Base-by-base conservation (phyloP, 78 protist species). In the Dictyostelium firmibasis region DNA sequence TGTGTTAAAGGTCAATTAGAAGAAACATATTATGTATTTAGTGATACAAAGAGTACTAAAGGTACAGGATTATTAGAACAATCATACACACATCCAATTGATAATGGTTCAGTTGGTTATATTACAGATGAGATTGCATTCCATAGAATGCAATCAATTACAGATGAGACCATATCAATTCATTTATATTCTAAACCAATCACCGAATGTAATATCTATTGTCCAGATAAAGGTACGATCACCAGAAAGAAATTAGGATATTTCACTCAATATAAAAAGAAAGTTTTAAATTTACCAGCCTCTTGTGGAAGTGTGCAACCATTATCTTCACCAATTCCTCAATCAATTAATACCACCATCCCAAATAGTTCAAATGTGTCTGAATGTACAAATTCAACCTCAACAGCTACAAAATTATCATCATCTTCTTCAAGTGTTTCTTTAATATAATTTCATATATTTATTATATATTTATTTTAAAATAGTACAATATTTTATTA, bases 141-240 rank as follows among this genome's bases (percentile, higher is more conserved):
- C 27, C 96, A 93, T 38, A 88, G 81, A 18, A 85, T 93, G 25
- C 70, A 93, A 41, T 38, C 78, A 8, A 14, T 81, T 50, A 81
- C 79, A 43, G 86, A 84, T 57, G 83, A 62, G 13, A 79, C 92
- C 0, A 76, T 75, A 31, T 86, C 96, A 16, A 85, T 93, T 53
- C 96, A 93, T 85, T 79, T 85, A 27, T 93, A 93, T 44, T 93
- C 96, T 2, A 93, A 78, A 74, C 96, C 96, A 81, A 93, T 93
- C 14, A 62, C 74, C 16, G 96, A 93, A 29, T 93, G 96, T 29
- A 93, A 93, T 38, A 85, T 93, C 31, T 93, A 93, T 82, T 93
- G 96, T 53, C 96, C 91, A 70, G 41, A 64, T 0, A 85, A 84
- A 41, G 96, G 96, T 7, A 85, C 83, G n/a, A 43, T 93, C 57